Conservation (phyloP, 2,329 filamentous ascomycete genomes). For the Celoporthe dispersa region DNA sequence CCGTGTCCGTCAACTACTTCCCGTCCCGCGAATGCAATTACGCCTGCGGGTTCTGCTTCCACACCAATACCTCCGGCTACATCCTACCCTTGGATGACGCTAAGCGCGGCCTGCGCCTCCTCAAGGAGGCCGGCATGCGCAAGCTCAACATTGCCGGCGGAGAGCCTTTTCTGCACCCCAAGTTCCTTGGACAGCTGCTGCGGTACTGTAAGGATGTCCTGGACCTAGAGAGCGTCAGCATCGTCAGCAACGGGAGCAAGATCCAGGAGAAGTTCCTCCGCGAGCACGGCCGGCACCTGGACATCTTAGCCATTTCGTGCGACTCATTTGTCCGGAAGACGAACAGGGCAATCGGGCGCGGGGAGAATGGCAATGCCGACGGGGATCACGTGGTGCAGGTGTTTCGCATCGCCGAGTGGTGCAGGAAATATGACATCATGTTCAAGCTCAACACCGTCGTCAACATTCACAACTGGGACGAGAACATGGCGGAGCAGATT, state of each 20-base stretch:
- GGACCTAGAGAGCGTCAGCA: slow-evolving; percentile 53
- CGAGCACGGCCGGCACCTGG: slow-evolving; percentile 48
- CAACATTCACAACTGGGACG: slow-evolving; percentile 50
- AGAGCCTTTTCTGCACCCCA: slow-evolving; percentile 43
- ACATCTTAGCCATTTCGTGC: slow-evolving; percentile 60
- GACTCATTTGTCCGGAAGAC: slow-evolving; percentile 57
- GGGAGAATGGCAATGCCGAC: slow-evolving; percentile 33
- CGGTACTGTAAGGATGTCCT: slow-evolving; percentile 54
- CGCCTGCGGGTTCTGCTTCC: slow-evolving; percentile 59
- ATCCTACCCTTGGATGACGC: slow-evolving; percentile 46
- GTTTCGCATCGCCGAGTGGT: slow-evolving; percentile 49
- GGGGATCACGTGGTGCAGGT: slow-evolving; percentile 52
- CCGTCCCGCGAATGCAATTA: slow-evolving; percentile 31
- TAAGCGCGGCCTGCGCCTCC: slow-evolving; percentile 49
- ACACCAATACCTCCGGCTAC: slow-evolving; percentile 55
- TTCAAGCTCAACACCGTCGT: slow-evolving; percentile 65
- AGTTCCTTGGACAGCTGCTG: slow-evolving; percentile 44
- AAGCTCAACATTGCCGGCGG: slow-evolving; percentile 37
- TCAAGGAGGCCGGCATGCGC: slow-evolving; percentile 46
- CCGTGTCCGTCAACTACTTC: slow-evolving; percentile 32
- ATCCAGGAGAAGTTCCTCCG: slow-evolving; percentile 49
- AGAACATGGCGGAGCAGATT: slow-evolving; percentile 52
- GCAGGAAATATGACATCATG: slow-evolving; percentile 50
- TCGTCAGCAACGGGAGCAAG: slow-evolving; percentile 58
- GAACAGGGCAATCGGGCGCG: slow-evolving; percentile 56